Conservation (phyloP, 352 stramenopile genomes). For the Pelagophyceae sp. region DNA sequence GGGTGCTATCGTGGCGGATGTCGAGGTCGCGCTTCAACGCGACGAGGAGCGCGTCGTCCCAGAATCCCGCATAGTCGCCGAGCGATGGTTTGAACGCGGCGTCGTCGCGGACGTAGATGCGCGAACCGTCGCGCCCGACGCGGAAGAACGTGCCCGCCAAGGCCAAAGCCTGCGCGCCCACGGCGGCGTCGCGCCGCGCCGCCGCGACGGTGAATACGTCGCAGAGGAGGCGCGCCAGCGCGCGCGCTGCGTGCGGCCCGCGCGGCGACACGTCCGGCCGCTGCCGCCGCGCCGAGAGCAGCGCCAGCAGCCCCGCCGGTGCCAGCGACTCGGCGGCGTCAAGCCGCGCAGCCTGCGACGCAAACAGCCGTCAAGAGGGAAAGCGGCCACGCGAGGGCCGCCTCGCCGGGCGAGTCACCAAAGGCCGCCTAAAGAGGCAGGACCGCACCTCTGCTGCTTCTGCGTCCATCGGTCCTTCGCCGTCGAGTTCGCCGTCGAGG, state of each 20-base stretch:
- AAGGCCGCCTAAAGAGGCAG: no score
- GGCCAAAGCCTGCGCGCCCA: neutral
- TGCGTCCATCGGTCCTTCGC: no score
- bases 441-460: no score
- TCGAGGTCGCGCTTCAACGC: neutral
- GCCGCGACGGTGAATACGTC: neutral
- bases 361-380: no score
- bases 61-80: neutral
- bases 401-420: no score
- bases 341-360: no score
- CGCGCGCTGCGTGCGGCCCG: no score
- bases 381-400: no score
- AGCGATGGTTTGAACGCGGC: neutral
- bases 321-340: neutral
- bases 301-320: neutral
- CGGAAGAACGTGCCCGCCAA: neutral
- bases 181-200: neutral
- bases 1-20: neutral
- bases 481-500: neutral
- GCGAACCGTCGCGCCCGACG: neutral
- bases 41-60: neutral
- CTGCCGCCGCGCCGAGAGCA: neutral
- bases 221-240: neutral
- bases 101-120: neutral
- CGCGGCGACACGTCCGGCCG: neutral